Evolutionary conservation across 371 early-diverging fungal species (phyloP), one percentile per base, ranked within the genome.

Genomic region (Mortierella sp.): DNA sequence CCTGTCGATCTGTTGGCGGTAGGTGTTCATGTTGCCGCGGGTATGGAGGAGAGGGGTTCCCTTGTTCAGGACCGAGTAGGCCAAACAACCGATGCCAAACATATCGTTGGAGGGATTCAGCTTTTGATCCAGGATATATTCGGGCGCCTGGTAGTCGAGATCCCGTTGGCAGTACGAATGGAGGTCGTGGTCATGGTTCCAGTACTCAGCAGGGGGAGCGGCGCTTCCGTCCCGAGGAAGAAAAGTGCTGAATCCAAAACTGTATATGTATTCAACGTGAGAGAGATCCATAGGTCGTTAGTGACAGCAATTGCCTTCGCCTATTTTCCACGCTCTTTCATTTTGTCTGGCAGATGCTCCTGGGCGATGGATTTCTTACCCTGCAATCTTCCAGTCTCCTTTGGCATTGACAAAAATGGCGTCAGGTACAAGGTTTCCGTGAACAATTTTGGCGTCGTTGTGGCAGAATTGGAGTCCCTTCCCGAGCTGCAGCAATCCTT

Each of bases 341-440:
- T 34, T 22, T 41, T 39, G 31, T 37, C 19, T 34, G 16, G 34
- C 61, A 75, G 19, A 29, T 47, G 34, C 37, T 41, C 31, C 26
- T 13, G 24, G 26, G 19, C 24, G 8, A 19, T 58, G n/a, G 31
- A 22, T 24, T n/a, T 16, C 74, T 66, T 89, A 94, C 86, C 96
- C 96, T 74, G 93, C 94, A 74, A 97, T 89, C 80, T 96, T 97
- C 97, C 97, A 97, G 85, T 97, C 97, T 26, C 97, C 95, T 87
- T 94, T 86, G 44, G 92, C 88, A 78, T 94, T 95, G 44, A 97
- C 89, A 87, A 94, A 94, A 16, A 97, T 88, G 48, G 95, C 88
- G 24, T 91, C 92, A 0, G 96, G 96, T 19, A 89, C 91, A 14
- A 97, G 77, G 69, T 95, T 94, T 10, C 91, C 92, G 80, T 97